Conservation (phyloP, 2,329 filamentous ascomycete genomes). For the Aspergillus arachidicola region DNA sequence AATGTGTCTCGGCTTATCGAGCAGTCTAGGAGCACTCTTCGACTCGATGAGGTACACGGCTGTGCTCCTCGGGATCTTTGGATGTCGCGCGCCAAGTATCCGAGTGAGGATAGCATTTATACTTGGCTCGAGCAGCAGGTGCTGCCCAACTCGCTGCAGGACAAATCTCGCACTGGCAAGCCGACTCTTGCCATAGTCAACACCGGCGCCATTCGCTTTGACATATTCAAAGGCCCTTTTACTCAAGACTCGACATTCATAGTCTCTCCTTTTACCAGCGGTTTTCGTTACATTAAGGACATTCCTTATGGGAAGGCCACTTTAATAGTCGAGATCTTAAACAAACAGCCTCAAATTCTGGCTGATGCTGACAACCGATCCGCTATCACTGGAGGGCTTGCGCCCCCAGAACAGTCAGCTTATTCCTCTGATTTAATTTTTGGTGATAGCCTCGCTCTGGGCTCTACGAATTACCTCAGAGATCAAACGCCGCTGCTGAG, state of each 20-base stretch:
- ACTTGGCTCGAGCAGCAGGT: conserved; percentile 77
- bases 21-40: conserved; percentile 67
- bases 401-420: conserved; percentile 50
- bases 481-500: conserved; percentile 34
- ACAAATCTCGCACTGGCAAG: conserved; percentile 59
- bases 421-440: conserved; percentile 23
- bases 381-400: conserved; percentile 34
- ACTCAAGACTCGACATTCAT: conserved; percentile 85
- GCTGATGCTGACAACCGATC: conserved; percentile 17
- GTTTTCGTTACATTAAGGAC: conserved; percentile 74
- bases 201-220: conserved; percentile 89
- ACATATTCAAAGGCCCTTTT: conserved; percentile 90
- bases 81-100: conserved; percentile 78
- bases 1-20: conserved; percentile 72
- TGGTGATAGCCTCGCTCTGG: conserved; percentile 14
- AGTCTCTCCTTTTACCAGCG: conserved; percentile 83
- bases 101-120: conserved; percentile 74
- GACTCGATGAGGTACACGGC: conserved; percentile 75
- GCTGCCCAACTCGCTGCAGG: conserved; percentile 67
- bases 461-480: conserved; percentile 6
- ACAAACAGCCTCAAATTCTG: conserved; percentile 58
- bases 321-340: conserved; percentile 64
- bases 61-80: conserved; percentile 81
- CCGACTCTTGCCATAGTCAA: conserved; percentile 76
- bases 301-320: conserved; percentile 77